Conservation (phyloP, 768 basidiomycete species). For the Mycena indigotica region DNA sequence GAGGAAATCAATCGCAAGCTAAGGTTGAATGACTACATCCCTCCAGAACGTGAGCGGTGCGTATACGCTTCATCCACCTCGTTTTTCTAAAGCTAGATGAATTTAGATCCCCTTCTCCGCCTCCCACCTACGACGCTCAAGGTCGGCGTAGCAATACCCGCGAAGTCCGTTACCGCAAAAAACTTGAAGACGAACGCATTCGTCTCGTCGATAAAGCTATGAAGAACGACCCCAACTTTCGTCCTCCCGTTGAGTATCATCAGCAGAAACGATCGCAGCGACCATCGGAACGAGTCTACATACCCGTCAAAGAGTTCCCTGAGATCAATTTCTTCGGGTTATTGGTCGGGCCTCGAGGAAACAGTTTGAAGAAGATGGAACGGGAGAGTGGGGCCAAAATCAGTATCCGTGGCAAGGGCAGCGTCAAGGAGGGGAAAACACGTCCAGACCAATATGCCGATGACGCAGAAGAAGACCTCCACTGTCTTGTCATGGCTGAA, state of each 20-base stretch:
- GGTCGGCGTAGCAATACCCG: conserved; percentile 98
- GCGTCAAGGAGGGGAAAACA: conserved; percentile 98
- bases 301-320: conserved; percentile 99
- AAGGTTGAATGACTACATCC: conserved; percentile 90
- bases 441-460: conserved; percentile 92
- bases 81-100: conserved; percentile 27
- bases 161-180: conserved; percentile 97
- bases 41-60: conserved; percentile 93
- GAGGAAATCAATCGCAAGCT: conserved; percentile 98
- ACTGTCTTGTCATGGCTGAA: conserved; percentile 95
- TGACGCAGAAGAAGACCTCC: conserved; percentile 98
- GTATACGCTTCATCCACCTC: conserved; percentile 20
- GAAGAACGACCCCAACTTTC: conserved; percentile 98
- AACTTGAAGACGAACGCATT: conserved; percentile 90
- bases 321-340: conserved; percentile 99
- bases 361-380: conserved; percentile 99
- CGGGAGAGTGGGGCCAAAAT: conserved; percentile 97
- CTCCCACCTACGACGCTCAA: conserved; percentile 95
- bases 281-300: conserved; percentile 97
- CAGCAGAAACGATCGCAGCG: conserved; percentile 92
- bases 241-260: conserved; percentile 94
- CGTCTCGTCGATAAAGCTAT: conserved; percentile 93
- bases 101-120: conserved; percentile 88
- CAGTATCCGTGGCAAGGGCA: conserved; percentile 96
- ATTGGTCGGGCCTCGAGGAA: conserved; percentile 96